phyloP scores from a whole-genome alignment of 441 rosid species.

The Capsella rubella region DNA sequence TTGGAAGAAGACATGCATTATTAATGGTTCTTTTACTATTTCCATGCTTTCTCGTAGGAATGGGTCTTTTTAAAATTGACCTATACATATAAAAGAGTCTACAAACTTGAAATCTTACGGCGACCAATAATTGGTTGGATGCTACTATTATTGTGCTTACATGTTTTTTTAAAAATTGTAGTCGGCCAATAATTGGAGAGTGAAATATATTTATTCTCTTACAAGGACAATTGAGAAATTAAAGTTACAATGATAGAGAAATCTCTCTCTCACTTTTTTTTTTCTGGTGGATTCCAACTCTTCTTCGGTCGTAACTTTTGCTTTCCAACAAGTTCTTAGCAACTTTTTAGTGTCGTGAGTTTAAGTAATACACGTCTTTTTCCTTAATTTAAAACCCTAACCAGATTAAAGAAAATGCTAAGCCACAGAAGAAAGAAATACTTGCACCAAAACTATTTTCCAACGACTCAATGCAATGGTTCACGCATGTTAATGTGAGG shows the following conservation, averaged over 20 bases:
- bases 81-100: conserved; percentile 24
- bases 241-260: conserved; percentile 31
- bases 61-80: conserved; percentile 26
- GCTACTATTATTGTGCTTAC: conserved; percentile 39
- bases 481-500: background rate
- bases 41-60: conserved; percentile 30
- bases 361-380: background rate
- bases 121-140: conserved; percentile 32
- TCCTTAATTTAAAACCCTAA: conserved; percentile 31
- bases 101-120: conserved; percentile 24
- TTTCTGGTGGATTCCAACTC: conserved; percentile 49
- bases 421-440: background rate
- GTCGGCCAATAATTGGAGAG: conserved; percentile 44
- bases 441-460: conserved; percentile 7
- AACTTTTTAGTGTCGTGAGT: conserved; percentile 18
- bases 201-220: conserved; percentile 20
- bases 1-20: conserved; percentile 20
- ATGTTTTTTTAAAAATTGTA: conserved; percentile 21
- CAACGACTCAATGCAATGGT: conserved; percentile 1
- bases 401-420: background rate
- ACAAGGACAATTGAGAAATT: conserved; percentile 34
- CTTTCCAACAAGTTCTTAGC: conserved; percentile 28
- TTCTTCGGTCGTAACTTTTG: conserved; percentile 36
- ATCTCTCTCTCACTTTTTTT: conserved; percentile 36
- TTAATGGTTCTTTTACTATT: conserved; percentile 21